phyloP scores from a whole-genome alignment of 1,139 yeast genomes.

The Geotrichum siamense region DNA sequence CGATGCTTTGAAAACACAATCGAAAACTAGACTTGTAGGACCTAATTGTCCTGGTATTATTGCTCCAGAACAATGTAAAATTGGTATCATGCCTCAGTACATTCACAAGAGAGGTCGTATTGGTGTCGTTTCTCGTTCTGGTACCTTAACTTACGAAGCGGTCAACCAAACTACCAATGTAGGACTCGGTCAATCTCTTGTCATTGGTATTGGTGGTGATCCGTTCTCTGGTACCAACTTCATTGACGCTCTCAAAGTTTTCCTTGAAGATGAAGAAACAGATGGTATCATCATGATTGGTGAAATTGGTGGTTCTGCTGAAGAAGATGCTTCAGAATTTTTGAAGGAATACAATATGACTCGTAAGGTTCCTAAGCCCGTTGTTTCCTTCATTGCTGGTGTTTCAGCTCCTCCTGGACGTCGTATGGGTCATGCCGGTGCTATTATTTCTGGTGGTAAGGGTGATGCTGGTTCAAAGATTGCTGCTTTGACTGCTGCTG shows the following conservation, averaged over 20 bases:
- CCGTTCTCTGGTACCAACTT: conserved; percentile 99
- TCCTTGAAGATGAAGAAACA: conserved; percentile 82
- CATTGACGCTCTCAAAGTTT: conserved; percentile 88
- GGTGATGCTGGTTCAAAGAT: conserved; percentile 98
- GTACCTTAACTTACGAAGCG: conserved; percentile 97
- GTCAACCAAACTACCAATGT: conserved; percentile 95
- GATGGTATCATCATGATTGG: conserved; percentile 98
- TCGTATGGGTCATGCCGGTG: conserved; percentile 99
- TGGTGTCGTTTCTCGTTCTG: conserved; percentile 93
- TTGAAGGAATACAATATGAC: conserved; percentile 83
- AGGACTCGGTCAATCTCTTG: conserved; percentile 93
- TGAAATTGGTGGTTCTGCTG: conserved; percentile 98
- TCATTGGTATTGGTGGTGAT: conserved; percentile 99
- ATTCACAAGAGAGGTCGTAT: conserved; percentile 90
- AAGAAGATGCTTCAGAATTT: conserved; percentile 97
- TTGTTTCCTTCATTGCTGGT: conserved; percentile 48
- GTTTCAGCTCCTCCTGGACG: conserved; percentile 10
- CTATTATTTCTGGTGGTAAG: conserved; percentile 97
- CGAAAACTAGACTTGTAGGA: conserved; percentile 93
- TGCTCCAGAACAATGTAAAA: conserved; percentile 96
- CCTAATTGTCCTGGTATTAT: conserved; percentile 99
- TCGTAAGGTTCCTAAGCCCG: conserved; percentile 91
- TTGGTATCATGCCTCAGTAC: conserved; percentile 94
- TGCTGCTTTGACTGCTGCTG: conserved; percentile 82
- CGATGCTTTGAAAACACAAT: conserved; percentile 86